Evolutionary conservation across 2,329 filamentous ascomycete genomes (phyloP).

Genomic region (Aschersonia sp.): DNA sequence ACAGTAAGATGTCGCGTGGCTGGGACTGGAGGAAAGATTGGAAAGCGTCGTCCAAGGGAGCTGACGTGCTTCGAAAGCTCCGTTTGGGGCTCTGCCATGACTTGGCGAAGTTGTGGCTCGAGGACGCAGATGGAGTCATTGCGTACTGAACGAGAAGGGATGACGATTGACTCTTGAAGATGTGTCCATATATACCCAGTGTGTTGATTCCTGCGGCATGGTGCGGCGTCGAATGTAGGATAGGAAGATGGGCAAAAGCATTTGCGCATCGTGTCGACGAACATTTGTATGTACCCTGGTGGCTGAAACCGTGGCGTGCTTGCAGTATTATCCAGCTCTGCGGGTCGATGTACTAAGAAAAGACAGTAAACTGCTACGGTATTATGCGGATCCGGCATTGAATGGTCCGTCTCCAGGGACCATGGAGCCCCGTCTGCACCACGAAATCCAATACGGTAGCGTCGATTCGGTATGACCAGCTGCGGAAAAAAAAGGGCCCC

Average conservation of each 20-base stretch:
- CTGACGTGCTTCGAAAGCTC: conserved; percentile 58
- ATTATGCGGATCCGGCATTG: neutral
- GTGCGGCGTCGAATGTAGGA: too few relatives aligned
- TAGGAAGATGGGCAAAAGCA: too few relatives aligned
- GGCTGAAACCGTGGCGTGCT: neutral
- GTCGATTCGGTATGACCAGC: conserved; percentile 17
- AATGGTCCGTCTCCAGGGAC: neutral
- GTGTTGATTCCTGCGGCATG: too few relatives aligned
- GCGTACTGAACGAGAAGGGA: neutral
- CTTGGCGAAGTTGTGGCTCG: conserved; percentile 53
- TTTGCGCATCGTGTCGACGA: too few relatives aligned
- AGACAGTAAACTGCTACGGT: neutral
- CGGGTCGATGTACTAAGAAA: neutral
- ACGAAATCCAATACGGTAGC: conserved; percentile 17
- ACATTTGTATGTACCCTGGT: too few relatives aligned
- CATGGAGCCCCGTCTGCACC: neutral
- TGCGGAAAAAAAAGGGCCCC: conserved; percentile 6
- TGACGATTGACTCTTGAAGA: neutral
- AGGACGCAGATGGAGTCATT: conserved; percentile 44
- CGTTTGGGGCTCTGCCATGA: conserved; percentile 62
- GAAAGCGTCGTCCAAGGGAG: conserved; percentile 47
- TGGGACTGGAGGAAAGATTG: conserved; percentile 75
- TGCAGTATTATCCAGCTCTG: neutral
- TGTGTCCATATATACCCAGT: too few relatives aligned
- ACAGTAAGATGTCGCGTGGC: conserved; percentile 39